phyloP scores from a whole-genome alignment of 176 grass and related monocot genomes.

The Musa beccarii region DNA sequence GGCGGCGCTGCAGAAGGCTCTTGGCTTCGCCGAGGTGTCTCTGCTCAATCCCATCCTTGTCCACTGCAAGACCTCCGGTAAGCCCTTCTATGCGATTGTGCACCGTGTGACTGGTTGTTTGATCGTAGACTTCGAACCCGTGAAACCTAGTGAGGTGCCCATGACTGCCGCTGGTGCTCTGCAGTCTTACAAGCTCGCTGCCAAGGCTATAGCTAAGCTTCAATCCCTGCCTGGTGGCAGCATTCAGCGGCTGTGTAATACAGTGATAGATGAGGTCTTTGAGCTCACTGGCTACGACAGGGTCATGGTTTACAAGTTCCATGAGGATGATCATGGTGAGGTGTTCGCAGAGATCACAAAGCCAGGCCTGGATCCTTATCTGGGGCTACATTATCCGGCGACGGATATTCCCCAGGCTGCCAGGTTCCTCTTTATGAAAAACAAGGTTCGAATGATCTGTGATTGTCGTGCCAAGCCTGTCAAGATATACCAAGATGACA shows the following conservation, averaged over 20 bases:
- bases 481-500: conserved; percentile 58
- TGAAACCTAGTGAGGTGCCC: conserved; percentile 73
- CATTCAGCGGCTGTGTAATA: conserved; percentile 58
- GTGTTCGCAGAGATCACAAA: conserved; percentile 74
- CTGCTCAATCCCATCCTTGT: conserved; percentile 81
- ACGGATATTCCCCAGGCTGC: conserved; percentile 92
- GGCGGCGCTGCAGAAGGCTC: conserved; percentile 56
- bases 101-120: conserved; percentile 74
- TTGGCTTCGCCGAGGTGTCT: conserved; percentile 69
- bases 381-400: conserved; percentile 84
- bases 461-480: conserved; percentile 63
- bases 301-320: conserved; percentile 98
- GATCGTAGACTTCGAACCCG: conserved; percentile 77
- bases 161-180: conserved; percentile 79
- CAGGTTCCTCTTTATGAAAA: conserved; percentile 93
- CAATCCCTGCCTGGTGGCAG: conserved; percentile 71
- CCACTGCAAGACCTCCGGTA: conserved; percentile 79
- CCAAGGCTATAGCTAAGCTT: conserved; percentile 84
- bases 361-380: conserved; percentile 77
- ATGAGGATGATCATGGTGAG: conserved; percentile 89
- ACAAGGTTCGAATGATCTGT: conserved; percentile 89
- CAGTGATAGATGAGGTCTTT: conserved; percentile 71
- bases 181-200: conserved; percentile 93
- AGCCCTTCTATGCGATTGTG: conserved; percentile 84
- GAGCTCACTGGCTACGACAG: conserved; percentile 90